A percentile compares a stretch with the other conserved stretches of the same genome.
phyloP scores from a whole-genome alignment of 2,329 filamentous ascomycete species.

The Pyrenochaeta sp. region DNA sequence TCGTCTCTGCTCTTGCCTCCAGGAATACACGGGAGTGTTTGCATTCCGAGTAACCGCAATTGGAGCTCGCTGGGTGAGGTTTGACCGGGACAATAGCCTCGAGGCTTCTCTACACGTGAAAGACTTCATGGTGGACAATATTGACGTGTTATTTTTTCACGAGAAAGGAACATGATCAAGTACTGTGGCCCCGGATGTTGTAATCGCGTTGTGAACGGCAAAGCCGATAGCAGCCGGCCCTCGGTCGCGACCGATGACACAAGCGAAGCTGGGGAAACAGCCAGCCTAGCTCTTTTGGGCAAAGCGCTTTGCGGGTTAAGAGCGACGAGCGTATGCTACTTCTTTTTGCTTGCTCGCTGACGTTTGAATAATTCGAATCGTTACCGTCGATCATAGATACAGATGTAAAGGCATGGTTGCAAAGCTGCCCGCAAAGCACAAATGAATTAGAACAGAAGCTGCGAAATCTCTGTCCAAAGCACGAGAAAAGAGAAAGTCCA shows the following conservation, averaged over 20 bases:
- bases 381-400: neutral
- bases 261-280: constrained; percentile 28
- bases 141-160: constrained; percentile 13
- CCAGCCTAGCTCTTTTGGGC: constrained; percentile 4
- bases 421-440: too few species aligned
- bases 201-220: constrained; percentile 16
- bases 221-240: constrained; percentile 29
- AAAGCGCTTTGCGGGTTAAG: constrained; percentile 29
- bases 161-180: constrained; percentile 35
- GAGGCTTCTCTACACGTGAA: constrained; percentile 42
- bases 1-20: constrained; percentile 35
- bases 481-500: too few species aligned
- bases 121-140: constrained; percentile 38
- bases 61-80: constrained; percentile 27
- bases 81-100: constrained; percentile 35
- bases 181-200: constrained; percentile 26
- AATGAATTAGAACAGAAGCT: too few species aligned
- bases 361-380: neutral
- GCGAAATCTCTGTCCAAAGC: too few species aligned
- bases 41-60: constrained; percentile 32
- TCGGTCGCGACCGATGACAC: constrained; percentile 19
- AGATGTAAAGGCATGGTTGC: too few species aligned
- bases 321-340: constrained; percentile 1
- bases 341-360: neutral
- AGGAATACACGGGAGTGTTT: constrained; percentile 14